Evolutionary conservation across 2,329 filamentous ascomycete species (phyloP), one percentile per base, ranked within the genome.

Genomic region (Aspergillus luchuensis): DNA sequence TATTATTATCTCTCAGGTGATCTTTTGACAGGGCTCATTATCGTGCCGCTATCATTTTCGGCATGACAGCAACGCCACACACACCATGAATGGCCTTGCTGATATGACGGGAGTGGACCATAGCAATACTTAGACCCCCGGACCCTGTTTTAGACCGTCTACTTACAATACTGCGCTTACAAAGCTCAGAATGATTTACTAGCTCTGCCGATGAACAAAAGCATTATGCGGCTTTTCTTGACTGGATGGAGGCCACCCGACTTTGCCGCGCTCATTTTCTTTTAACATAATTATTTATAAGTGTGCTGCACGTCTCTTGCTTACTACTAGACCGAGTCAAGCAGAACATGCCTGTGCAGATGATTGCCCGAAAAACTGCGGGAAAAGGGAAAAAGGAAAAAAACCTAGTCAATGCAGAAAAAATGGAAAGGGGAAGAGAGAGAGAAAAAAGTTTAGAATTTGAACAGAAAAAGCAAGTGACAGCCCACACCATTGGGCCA

Each of bases 401-500:
- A 50, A 45, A 33, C 56, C 19, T n/a, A 50, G 33, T 49, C 21
- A 45, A 62, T 28, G 43, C 33, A 41, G 23, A 54, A 58, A 25
- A 19, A 19, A 36, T 30, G 28, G 17, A 23, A 45, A 36, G 38
- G 41, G 41, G 28, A 38, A 61, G 39, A 49, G 36, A 48, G 36
- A 48, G 58, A 52, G 49, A 41, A 56, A 51, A 53, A 59, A 53
- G 58, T 43, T 45, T 57, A 56, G 33, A 39, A 57, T 54, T 55
- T n/a, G 13, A 55, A 43, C 23, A 4, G 57, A 30, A 41, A 21
- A 28, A 36, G 57, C 30, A 41, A 51, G 13, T n/a, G 19, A 45
- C 21, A 33, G 33, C 21, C 54, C 41, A 21, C 33, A 30, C 52
- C 39, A 65, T 64, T 66, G 63, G 60, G 57, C 61, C 56, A 56